These are phyloP conservation scores for Limtongia smithiae DNA, from an alignment of 805 yeast species.

Conservation along the genomic window DNA sequence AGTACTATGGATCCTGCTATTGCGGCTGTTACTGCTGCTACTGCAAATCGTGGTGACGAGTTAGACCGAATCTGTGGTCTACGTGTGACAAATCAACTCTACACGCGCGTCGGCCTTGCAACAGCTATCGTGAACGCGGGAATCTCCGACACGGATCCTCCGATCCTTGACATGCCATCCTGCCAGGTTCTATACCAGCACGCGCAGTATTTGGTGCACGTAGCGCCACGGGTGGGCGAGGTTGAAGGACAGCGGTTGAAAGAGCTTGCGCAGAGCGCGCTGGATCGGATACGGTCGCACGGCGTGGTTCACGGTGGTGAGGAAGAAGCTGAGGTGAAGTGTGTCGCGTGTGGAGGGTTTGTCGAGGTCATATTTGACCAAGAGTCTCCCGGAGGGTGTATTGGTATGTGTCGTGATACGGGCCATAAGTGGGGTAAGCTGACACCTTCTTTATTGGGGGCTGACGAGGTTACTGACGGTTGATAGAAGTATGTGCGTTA, in stretches of 20 bases:
- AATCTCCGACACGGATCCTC: neutral
- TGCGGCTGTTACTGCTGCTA: no score
- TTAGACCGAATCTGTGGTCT: neutral
- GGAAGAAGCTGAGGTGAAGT: conserved; percentile 1
- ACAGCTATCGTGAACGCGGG: neutral
- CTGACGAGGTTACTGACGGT: neutral
- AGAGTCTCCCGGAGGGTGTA: neutral
- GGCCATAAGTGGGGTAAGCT: conserved; percentile 23
- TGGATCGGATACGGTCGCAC: neutral
- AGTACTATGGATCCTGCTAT: no score
- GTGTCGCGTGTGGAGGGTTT: conserved; percentile 21
- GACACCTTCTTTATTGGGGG: no score
- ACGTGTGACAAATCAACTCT: neutral
- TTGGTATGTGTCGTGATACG: conserved; percentile 9
- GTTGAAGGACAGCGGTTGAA: neutral
- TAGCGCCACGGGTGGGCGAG: neutral
- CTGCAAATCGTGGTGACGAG: no score
- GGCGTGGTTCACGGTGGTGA: neutral
- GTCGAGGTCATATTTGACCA: conserved; percentile 8
- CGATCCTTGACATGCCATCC: neutral
- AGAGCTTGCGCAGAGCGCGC: neutral
- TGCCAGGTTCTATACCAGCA: conserved; percentile 3
- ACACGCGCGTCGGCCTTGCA: neutral
- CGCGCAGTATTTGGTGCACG: conserved; percentile 1
- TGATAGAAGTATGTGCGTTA: conserved; percentile 16